phyloP scores from a whole-genome alignment of 768 basidiomycete genomes.

The Calocybe cyanea region DNA sequence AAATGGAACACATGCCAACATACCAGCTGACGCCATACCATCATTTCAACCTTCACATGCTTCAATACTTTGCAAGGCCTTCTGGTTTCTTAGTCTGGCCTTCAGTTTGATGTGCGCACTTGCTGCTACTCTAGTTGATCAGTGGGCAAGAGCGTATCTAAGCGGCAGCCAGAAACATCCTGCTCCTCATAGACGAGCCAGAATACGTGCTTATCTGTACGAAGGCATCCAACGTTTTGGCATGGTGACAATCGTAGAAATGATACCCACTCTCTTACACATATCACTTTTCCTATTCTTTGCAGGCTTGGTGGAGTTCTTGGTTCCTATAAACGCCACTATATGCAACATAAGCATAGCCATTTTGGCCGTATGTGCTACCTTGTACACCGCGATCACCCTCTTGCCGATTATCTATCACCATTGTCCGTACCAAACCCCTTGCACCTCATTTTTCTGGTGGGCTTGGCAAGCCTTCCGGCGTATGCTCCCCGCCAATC shows the following conservation, averaged over 20 bases:
- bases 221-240: constrained; percentile 34
- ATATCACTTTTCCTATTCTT: constrained; percentile 48
- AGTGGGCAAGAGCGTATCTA: constrained; percentile 41
- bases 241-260: constrained; percentile 33
- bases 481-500: neutral
- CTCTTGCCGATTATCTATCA: constrained; percentile 27
- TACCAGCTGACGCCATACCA: constrained; percentile 3
- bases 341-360: constrained; percentile 27
- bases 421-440: constrained; percentile 33
- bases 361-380: constrained; percentile 24
- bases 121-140: constrained; percentile 32
- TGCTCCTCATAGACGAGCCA: constrained; percentile 32
- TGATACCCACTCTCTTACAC: constrained; percentile 39
- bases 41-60: constrained; percentile 21
- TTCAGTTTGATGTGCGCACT: constrained; percentile 39
- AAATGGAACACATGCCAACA: constrained; percentile 5
- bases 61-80: constrained; percentile 31
- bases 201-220: constrained; percentile 37
- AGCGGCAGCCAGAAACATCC: constrained; percentile 27
- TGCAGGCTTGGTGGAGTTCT: constrained; percentile 40
- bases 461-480: constrained; percentile 14
- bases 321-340: constrained; percentile 28
- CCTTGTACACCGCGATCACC: constrained; percentile 28
- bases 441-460: constrained; percentile 30
- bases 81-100: constrained; percentile 44